Evolutionary conservation across 495 filamentous ascomycete species (phyloP), one percentile per base, ranked within the genome.

Genomic region (Evernia prunastri): DNA sequence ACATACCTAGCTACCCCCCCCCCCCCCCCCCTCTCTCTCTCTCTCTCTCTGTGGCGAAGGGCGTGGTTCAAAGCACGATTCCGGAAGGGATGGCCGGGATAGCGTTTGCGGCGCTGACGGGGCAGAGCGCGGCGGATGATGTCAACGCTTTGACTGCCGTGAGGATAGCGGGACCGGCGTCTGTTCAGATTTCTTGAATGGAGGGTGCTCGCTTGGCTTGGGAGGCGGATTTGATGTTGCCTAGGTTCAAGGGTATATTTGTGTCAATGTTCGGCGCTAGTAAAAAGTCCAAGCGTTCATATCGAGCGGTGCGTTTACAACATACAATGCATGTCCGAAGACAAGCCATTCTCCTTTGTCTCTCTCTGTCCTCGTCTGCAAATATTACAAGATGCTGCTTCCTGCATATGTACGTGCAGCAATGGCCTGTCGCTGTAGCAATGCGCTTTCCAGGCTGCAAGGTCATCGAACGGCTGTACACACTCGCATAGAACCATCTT

Each of bases 91-190:
- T 67, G 65, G 61, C 51, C 4, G 66, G 66, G 2, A 15, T 67
- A 12, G 66, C 66, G 29, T 67, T 67, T 57, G 57, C 62, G 43
- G 66, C 58, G 1, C 35, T 67, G 36, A 67, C 66, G 36, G n/a
- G 2, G 12, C 61, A 64, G 57, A 56, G 37, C 42, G n/a, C 54
- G 2, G 62, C 56, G 3, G 0, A 17, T 43, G 57, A 65, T 65
- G 66, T 67, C 33, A 58, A 56, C 42, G 27, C 10, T 18, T 51
- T 67, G 56, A 67, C 66, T 25, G 45, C 20, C 0, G 23, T 35
- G 0, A 67, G 56, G 4, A 11, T 65, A n/a, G 66, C 66, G 17
- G 66, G 63, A 10, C 66, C 66, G 0, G 56, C 57, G 17, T 45
- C 63, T 4, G 66, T 67, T 7, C 56, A 61, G 37, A 65, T 67